Conservation (phyloP, 176 grass and related monocot species). For the Avena sativa region DNA sequence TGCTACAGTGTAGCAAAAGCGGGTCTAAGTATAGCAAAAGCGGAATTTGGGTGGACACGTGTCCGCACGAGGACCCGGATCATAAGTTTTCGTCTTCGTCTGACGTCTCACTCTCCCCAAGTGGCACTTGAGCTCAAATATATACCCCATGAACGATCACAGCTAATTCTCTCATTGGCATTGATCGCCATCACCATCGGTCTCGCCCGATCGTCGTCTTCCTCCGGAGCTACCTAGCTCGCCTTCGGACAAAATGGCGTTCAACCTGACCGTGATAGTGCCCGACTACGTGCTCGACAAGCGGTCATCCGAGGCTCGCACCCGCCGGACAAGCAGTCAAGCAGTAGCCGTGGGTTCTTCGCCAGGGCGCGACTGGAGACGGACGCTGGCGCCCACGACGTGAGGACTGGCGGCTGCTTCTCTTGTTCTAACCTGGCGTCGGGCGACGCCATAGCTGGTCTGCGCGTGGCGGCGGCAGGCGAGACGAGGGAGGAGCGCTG, state of each 20-base stretch:
- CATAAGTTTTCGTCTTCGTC: background rate
- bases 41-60: too few species aligned
- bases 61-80: too few species aligned
- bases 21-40: too few species aligned
- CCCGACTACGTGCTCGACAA: constrained; percentile 8
- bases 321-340: background rate
- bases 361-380: background rate
- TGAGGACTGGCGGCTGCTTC: background rate
- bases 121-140: background rate
- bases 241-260: background rate
- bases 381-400: background rate
- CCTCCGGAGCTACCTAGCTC: background rate
- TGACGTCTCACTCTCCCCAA: background rate
- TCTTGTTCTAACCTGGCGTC: background rate
- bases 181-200: background rate
- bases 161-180: background rate
- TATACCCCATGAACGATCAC: background rate
- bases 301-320: background rate
- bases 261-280: background rate
- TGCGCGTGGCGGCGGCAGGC: constrained; percentile 1
- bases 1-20: too few species aligned
- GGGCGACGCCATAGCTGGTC: background rate
- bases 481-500: constrained; percentile 18
- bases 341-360: background rate
- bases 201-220: background rate